Percentiles rank a stretch among this genome's conserved stretches.
Evolutionary conservation across 306 rosid species (phyloP).

Genomic region (Cicer arietinum): DNA sequence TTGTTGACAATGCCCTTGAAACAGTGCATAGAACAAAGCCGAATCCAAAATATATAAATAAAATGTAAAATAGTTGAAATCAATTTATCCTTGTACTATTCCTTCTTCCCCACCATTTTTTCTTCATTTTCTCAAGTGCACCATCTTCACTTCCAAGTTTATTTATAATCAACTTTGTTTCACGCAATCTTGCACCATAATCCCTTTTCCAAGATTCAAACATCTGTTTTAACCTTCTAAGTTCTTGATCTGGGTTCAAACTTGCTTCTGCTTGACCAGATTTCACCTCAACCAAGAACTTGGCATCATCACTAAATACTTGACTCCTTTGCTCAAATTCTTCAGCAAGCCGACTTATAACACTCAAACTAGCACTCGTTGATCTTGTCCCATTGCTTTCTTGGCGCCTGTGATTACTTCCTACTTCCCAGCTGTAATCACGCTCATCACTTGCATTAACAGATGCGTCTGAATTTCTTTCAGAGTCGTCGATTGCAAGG

Average conservation of each 20-base stretch:
- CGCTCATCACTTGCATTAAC: conserved; percentile 81
- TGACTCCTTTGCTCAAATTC: conserved; percentile 98
- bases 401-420: conserved; percentile 65
- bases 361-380: conserved; percentile 84
- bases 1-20: conserved; percentile 44
- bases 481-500: conserved; percentile 89
- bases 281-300: conserved; percentile 96
- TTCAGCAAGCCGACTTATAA: conserved; percentile 81
- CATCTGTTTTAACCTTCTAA: conserved; percentile 89
- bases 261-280: conserved; percentile 94
- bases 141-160: conserved; percentile 87
- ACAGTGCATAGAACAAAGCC: conserved; percentile 46
- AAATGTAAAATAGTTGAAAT: conserved; percentile 22
- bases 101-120: conserved; percentile 94
- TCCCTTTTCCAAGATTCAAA: conserved; percentile 97
- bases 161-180: conserved; percentile 78
- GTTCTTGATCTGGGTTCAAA: conserved; percentile 87
- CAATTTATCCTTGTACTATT: conserved; percentile 82
- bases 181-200: conserved; percentile 78
- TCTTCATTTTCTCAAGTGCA: conserved; percentile 66
- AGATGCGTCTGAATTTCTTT: conserved; percentile 86
- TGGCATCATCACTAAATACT: conserved; percentile 94
- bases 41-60: conserved; percentile 7
- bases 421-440: conserved; percentile 78
- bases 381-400: conserved; percentile 91